Conservation (phyloP, 768 basidiomycete genomes). For the Fistulinella prunicolor region DNA sequence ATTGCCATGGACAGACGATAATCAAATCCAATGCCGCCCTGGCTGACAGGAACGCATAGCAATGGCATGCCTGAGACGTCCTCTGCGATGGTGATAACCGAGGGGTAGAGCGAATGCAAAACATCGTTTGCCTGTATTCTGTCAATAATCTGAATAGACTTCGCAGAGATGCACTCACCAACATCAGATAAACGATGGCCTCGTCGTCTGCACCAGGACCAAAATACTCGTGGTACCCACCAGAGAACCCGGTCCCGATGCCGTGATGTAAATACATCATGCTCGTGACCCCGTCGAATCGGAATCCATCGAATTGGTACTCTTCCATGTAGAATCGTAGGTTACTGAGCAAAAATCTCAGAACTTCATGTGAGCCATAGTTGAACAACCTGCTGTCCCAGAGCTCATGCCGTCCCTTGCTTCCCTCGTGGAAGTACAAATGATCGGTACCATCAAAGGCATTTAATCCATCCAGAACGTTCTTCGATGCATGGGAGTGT, state of each 20-base stretch:
- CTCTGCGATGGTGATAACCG: slow-evolving; percentile 89
- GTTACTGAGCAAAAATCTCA: slow-evolving; percentile 94
- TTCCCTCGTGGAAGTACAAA: slow-evolving; percentile 94
- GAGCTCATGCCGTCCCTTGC: slow-evolving; percentile 87
- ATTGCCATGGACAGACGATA: slow-evolving; percentile 98
- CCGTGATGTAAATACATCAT: slow-evolving; percentile 99
- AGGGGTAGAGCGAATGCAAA: slow-evolving; percentile 78
- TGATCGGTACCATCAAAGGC: slow-evolving; percentile 97
- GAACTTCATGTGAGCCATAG: slow-evolving; percentile 90
- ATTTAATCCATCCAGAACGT: slow-evolving; percentile 93
- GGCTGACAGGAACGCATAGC: slow-evolving; percentile 70
- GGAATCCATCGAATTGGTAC: slow-evolving; percentile 95
- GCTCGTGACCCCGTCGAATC: slow-evolving; percentile 98
- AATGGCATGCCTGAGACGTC: slow-evolving; percentile 99
- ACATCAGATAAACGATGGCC: slow-evolving; percentile 94
- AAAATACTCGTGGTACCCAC: slow-evolving; percentile 98
- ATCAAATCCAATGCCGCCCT: slow-evolving; percentile 95
- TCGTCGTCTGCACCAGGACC: slow-evolving; percentile 82
- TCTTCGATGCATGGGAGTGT: slow-evolving; percentile 98
- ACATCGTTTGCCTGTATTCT: slow-evolving; percentile 83
- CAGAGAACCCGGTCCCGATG: slow-evolving; percentile 96
- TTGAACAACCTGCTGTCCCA: slow-evolving; percentile 99
- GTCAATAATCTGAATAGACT: slow-evolving; percentile 3
- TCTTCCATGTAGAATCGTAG: slow-evolving; percentile 94
- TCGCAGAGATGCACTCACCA: slow-evolving; percentile 51